Evolutionary conservation across 108 stramenopile species (phyloP).

Genomic region (Skeletonema potamos): DNA sequence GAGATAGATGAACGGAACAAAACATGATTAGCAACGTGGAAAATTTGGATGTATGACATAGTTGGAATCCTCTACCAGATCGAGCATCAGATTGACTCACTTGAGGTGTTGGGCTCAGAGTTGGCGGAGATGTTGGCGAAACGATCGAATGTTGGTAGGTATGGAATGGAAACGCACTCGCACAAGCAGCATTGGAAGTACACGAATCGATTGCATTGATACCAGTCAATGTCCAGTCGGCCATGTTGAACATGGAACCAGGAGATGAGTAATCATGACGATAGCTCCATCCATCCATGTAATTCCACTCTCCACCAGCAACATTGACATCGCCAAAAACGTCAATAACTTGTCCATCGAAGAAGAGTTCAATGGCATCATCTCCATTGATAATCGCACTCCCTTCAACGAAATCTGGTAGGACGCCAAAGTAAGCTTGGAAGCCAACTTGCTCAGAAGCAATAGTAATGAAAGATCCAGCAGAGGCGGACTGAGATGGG

Average conservation of each 20-base stretch:
- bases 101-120: too few species aligned
- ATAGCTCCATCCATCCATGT: conserved; percentile 20
- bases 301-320: conserved; percentile 26
- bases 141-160: conserved; percentile 1
- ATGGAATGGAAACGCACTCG: background rate
- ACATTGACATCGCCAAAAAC: conserved; percentile 25
- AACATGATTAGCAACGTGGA: too few species aligned
- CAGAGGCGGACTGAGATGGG: conserved; percentile 9
- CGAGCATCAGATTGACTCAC: too few species aligned
- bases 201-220: background rate
- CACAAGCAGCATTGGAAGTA: background rate
- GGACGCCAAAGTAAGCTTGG: conserved; percentile 21
- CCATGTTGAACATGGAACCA: background rate
- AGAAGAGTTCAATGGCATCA: conserved; percentile 37
- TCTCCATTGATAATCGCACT: conserved; percentile 24
- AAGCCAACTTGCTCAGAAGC: conserved; percentile 6
- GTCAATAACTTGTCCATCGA: conserved; percentile 30
- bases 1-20: too few species aligned
- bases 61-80: too few species aligned
- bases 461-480: conserved; percentile 27
- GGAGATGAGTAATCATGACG: background rate
- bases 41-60: too few species aligned
- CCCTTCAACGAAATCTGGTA: conserved; percentile 15
- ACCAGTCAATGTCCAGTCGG: background rate
- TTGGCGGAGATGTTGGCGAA: too few species aligned